Evolutionary conservation across 1,139 yeast species (phyloP).

Genomic region (Pichia cactophila): DNA sequence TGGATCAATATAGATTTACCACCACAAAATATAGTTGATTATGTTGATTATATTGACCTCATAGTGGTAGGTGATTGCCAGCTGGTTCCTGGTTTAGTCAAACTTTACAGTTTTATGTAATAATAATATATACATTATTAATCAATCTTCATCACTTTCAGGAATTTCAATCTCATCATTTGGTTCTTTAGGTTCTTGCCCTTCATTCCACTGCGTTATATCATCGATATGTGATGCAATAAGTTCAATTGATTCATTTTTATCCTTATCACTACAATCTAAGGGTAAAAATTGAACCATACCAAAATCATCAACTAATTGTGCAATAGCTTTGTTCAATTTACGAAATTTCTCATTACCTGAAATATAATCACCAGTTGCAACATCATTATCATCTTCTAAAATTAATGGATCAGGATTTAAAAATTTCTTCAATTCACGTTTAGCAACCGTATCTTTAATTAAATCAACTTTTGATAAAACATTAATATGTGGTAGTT

Average conservation of each 20-base stretch:
- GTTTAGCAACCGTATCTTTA: slow-evolving; percentile 63
- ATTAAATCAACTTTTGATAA: slow-evolving; percentile 81
- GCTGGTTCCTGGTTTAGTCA: slow-evolving; percentile 30
- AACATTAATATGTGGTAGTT: slow-evolving; percentile 88
- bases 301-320: slow-evolving; percentile 91
- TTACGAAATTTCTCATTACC: slow-evolving; percentile 67
- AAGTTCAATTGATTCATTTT: slow-evolving; percentile 63
- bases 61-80: slow-evolving; percentile 58
- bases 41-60: slow-evolving; percentile 46
- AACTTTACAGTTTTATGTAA: slow-evolving; percentile 16
- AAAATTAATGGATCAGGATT: slow-evolving; percentile 86
- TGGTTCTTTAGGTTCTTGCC: slow-evolving; percentile 96
- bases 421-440: slow-evolving; percentile 72
- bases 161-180: slow-evolving; percentile 56
- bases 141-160: slow-evolving; percentile 33
- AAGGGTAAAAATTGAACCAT: slow-evolving; percentile 96
- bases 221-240: slow-evolving; percentile 91
- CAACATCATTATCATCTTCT: slow-evolving; percentile 31
- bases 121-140: background rate
- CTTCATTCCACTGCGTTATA: slow-evolving; percentile 95
- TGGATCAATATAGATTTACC: slow-evolving; percentile 53
- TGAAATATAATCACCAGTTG: slow-evolving; percentile 30
- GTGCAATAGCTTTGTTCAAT: slow-evolving; percentile 76
- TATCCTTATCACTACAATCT: slow-evolving; percentile 64
- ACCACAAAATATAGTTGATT: slow-evolving; percentile 39